A percentile compares a stretch with the other conserved stretches of the same genome.
Evolutionary conservation across 148 eudicot species (phyloP).

Genomic region (Rhododendron ferrugineum): DNA sequence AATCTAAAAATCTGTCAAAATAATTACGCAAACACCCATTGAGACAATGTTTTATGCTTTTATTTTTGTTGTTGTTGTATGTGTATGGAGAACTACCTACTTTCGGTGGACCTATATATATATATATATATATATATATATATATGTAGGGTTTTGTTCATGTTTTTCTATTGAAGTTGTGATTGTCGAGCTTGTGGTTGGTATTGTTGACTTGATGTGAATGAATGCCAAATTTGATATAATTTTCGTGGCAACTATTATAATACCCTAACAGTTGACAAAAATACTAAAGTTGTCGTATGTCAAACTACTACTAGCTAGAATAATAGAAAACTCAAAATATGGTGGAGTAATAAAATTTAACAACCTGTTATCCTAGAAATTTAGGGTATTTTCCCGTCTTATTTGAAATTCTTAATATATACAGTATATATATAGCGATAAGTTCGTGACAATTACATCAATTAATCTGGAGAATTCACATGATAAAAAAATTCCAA

Average conservation of each 20-base stretch:
- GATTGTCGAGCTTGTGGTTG: background rate
- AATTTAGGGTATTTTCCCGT: background rate
- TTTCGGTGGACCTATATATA: background rate
- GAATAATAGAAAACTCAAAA: background rate
- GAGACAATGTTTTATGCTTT: no score
- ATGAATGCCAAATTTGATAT: background rate
- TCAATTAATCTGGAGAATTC: background rate
- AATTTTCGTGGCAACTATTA: background rate
- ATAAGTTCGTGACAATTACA: background rate
- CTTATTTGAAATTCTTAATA: background rate
- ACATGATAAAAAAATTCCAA: background rate
- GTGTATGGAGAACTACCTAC: background rate
- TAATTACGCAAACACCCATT: no score
- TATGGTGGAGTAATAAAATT: background rate
- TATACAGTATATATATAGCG: no score
- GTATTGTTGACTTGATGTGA: background rate
- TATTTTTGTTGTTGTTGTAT: background rate
- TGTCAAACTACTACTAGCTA: background rate
- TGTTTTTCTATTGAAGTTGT: background rate
- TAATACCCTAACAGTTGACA: background rate
- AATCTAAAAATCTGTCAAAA: no score
- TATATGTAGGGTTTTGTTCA: background rate
- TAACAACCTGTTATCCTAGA: background rate
- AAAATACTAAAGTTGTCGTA: background rate
- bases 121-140: no score